These are phyloP conservation scores for Kickxella alabastrina DNA, from an alignment of 192 early-diverging fungal species.

Conservation along the genomic window DNA sequence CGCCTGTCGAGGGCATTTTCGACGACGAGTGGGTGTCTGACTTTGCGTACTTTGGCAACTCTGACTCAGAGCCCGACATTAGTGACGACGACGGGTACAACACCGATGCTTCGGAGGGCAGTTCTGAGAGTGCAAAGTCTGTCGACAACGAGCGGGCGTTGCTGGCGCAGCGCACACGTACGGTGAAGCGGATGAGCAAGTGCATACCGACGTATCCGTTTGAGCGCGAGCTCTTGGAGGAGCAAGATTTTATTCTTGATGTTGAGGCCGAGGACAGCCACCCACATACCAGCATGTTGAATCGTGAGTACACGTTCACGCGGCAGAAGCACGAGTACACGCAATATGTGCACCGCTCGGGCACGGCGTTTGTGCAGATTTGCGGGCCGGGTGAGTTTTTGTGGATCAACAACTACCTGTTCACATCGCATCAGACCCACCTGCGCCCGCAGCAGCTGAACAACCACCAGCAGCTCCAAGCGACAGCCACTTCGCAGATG, in stretches of 20 bases:
- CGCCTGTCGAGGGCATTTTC: constrained; percentile 53
- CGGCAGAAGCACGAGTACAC: constrained; percentile 57
- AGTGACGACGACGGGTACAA: background rate
- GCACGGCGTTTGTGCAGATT: constrained; percentile 92
- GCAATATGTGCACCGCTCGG: constrained; percentile 88
- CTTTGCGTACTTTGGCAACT: constrained; percentile 24
- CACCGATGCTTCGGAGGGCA: background rate
- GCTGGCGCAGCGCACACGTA: constrained; percentile 2
- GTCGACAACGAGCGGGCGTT: background rate
- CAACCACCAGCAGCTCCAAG: background rate
- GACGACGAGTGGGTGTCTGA: constrained; percentile 29
- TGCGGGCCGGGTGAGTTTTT: constrained; percentile 66
- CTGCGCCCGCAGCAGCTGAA: constrained; percentile 11
- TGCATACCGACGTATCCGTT: constrained; percentile 61
- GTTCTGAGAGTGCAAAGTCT: background rate
- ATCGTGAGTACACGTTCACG: constrained; percentile 56
- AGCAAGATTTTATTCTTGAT: constrained; percentile 85
- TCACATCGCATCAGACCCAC: constrained; percentile 33
- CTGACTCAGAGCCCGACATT: constrained; percentile 28
- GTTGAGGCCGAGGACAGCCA: constrained; percentile 82
- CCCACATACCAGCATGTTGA: constrained; percentile 60
- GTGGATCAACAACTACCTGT: constrained; percentile 86
- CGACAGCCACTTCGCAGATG: constrained; percentile 7
- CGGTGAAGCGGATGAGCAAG: constrained; percentile 10
- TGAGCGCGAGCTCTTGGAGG: constrained; percentile 75